Evolutionary conservation across 2,329 filamentous ascomycete species (phyloP).

Genomic region (Emydomyces testavorans): DNA sequence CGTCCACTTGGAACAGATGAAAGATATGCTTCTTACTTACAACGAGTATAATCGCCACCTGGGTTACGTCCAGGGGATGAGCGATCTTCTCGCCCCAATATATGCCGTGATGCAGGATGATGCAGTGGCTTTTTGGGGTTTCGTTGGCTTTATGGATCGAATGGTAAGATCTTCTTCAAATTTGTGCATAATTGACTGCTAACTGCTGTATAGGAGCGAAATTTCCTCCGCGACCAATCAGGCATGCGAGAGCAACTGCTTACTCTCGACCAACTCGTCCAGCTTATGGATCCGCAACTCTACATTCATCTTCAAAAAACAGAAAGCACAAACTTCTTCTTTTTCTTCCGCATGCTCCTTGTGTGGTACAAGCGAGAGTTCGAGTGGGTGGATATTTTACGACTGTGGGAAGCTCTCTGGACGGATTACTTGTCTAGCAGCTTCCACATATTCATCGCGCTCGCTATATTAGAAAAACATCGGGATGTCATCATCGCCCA

Average conservation of each 20-base stretch:
- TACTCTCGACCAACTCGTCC: conserved; percentile 85
- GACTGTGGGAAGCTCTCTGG: conserved; percentile 89
- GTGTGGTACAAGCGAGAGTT: conserved; percentile 99
- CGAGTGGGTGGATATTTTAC: conserved; percentile 71
- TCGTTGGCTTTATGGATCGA: conserved; percentile 89
- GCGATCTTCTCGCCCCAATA: conserved; percentile 84
- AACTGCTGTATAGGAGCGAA: conserved; percentile 52
- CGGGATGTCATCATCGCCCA: conserved; percentile 94
- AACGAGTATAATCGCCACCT: conserved; percentile 95
- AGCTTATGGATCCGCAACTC: conserved; percentile 90
- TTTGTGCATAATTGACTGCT: background rate
- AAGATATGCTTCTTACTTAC: conserved; percentile 96
- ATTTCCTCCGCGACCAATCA: conserved; percentile 88
- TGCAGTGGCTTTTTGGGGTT: conserved; percentile 91
- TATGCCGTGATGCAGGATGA: conserved; percentile 98
- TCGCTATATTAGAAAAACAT: conserved; percentile 92
- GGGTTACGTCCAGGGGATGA: conserved; percentile 98
- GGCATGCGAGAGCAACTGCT: conserved; percentile 89
- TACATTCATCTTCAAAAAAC: conserved; percentile 81
- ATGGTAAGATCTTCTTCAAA: conserved; percentile 49
- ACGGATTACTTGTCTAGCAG: conserved; percentile 80
- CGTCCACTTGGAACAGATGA: conserved; percentile 95
- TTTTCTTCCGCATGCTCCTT: conserved; percentile 97
- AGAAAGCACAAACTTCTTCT: conserved; percentile 98
- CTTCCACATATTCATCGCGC: conserved; percentile 87